Base-by-base conservation (phyloP, 352 stramenopile species). In the Elongisporangium anandrum region DNA sequence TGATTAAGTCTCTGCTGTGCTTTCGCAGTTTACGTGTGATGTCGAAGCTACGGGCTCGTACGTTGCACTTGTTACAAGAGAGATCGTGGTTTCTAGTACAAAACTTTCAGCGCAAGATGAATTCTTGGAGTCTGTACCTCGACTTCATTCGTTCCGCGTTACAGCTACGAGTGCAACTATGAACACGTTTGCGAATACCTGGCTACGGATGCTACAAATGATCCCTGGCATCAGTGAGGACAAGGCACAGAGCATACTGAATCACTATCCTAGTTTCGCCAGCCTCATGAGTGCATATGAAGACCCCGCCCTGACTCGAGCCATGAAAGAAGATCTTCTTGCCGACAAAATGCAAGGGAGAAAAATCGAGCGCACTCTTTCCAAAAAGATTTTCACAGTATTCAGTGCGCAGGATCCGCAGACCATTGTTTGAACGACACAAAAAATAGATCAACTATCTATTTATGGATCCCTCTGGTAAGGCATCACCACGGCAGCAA, bases 171-270 rank as follows among this genome's bases (percentile, higher is more conserved):
- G 79, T 5, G 77, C 47, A 13, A 89, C 74, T 45, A 62, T 61
- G 12, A 90, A 84, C 60, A 48, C 20, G 0, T 79, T 72, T 54
- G 71, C 75, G 5, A 92, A 89, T 38, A 62, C 77, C 22, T 92
- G 81, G 81, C 64, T 92, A 13, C 81, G 79, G n/a, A 92, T 92
- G 81, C 72, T 92, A 17, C 81, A 88, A 60, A 80, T 87, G 20
- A 79, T 92, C n/a, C 81, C 81, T 4, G 72, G 77, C 13, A 77
- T 90, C 29, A 92, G 81, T 53, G 81, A 90, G 57, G 77, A 82
- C 64, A 82, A 83, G 16, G 81, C 81, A 20, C 81, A 92, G 62
- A 74, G 68, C 49, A 65, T 92, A 21, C 19, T 89, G 12, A 63
- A 88, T 52, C 66, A 83, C 49, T 92, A 83, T 26, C 81, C 81